Percentiles rank a stretch among this genome's conserved stretches.
phyloP scores from a whole-genome alignment of 352 stramenopile genomes.

The Phytophthora brassicae region DNA sequence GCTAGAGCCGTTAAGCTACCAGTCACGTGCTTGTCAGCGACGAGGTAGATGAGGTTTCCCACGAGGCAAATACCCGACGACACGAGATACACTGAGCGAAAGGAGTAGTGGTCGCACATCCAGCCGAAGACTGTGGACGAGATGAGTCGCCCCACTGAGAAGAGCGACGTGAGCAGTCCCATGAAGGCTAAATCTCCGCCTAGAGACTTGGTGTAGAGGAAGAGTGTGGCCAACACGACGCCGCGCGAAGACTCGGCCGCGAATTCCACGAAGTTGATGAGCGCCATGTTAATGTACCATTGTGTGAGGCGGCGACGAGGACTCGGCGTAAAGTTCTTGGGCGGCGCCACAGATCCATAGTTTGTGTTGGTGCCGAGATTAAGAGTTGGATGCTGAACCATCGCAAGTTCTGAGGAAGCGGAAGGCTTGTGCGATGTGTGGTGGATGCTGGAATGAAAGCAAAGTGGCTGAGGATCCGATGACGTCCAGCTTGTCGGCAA shows the following conservation, averaged over 20 bases:
- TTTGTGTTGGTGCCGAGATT: constrained; percentile 17
- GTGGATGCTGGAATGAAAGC: constrained; percentile 18
- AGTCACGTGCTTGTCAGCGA: constrained; percentile 61
- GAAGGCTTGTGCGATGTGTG: constrained; percentile 4
- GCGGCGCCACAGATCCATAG: constrained; percentile 36
- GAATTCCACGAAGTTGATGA: constrained; percentile 88
- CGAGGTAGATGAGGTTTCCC: constrained; percentile 77
- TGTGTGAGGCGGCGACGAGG: constrained; percentile 44
- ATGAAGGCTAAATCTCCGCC: constrained; percentile 78
- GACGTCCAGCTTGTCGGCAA: constrained; percentile 1
- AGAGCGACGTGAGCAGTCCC: constrained; percentile 79
- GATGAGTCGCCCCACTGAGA: constrained; percentile 79
- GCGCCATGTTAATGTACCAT: constrained; percentile 80
- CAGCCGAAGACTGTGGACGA: constrained; percentile 82
- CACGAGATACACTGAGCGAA: constrained; percentile 77
- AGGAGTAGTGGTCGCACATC: constrained; percentile 85
- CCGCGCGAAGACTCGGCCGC: constrained; percentile 74
- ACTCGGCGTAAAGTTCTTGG: constrained; percentile 44
- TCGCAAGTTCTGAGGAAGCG: not conserved
- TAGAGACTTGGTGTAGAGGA: constrained; percentile 84
- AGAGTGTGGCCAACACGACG: constrained; percentile 79
- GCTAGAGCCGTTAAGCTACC: constrained; percentile 56
- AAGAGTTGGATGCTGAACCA: constrained; percentile 29
- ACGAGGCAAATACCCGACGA: constrained; percentile 73
- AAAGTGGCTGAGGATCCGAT: constrained; percentile 3